These are phyloP conservation scores for Albugo candida DNA, from an alignment of 352 stramenopile species.

Conservation along the genomic window DNA sequence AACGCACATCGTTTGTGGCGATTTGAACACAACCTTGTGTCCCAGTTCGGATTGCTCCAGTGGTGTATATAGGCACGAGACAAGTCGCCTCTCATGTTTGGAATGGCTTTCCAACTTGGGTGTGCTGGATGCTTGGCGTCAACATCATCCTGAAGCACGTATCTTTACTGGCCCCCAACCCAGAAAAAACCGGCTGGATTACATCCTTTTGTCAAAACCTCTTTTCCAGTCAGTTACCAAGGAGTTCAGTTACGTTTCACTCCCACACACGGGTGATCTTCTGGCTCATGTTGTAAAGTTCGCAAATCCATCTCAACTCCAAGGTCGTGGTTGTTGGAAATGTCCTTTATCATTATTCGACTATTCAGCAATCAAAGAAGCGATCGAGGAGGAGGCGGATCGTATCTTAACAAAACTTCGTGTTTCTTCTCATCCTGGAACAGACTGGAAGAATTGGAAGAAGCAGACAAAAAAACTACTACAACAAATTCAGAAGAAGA, in stretches of 20 bases:
- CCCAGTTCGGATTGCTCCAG: not conserved
- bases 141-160: conserved; percentile 1
- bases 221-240: not conserved
- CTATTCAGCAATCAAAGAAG: conserved; percentile 1
- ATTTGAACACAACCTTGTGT: conserved; percentile 7
- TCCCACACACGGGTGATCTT: not conserved
- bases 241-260: not conserved
- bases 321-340: not conserved
- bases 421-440: conserved; percentile 1
- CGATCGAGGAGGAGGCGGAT: conserved; percentile 3
- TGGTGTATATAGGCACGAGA: not conserved
- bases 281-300: not conserved
- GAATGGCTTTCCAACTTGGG: conserved; percentile 5
- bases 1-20: conserved; percentile 7
- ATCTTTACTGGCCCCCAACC: conserved; percentile 2
- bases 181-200: conserved; percentile 12
- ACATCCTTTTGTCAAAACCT: conserved; percentile 5
- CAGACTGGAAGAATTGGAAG: conserved; percentile 7
- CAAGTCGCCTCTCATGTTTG: not conserved
- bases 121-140: conserved; percentile 8
- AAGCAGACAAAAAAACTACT: not conserved
- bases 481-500: not conserved
- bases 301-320: not conserved
- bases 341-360: conserved; percentile 2
- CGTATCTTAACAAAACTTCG: not conserved